Base-by-base conservation (phyloP, 2,329 filamentous ascomycete genomes). In the Dothistroma pini region DNA sequence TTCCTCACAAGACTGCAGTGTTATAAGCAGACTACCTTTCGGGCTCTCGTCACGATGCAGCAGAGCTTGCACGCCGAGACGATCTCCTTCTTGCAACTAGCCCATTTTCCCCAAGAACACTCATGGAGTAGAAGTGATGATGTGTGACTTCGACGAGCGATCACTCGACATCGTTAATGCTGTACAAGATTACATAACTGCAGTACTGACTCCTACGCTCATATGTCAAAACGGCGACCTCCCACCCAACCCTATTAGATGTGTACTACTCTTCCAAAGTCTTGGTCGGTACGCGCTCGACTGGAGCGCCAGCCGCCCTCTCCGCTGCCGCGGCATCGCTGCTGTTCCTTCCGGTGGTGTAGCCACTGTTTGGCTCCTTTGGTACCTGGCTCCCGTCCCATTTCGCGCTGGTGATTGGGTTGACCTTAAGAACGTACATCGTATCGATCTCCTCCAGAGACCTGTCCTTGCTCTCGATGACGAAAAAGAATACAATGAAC, bases 371-470 rank as follows among this genome's bases (percentile, higher is more conserved):
- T 22, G 68, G 65, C 16, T 68, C 54, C 66, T 72, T 72, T 31
- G 51, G 51, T 11, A 53, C 51, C 51, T 53, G 25, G 68, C 66
- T 69, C 8, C 70, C 70, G 55, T 71, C 70, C 69, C 69, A 72
- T 48, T 67, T 68, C 41, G 69, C 62, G 41, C 66, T 68, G 38
- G 69, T 72, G 50, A 70, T 70, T 2, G 70, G 70, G 44, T 72
- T 70, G 57, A 76, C 73, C 31, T 70, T 65, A 38, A 74, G 62
- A 32, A 75, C 67, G 66, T 75, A 76, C 74, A 76, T 76, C 4
- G 74, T 75, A 60, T 77, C 75, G 21, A 76, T 77, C 63, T 77
- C 75, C 66, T 77, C 75, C 21, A 77, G 66, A 2, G 68, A 70
- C 21, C 75, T 65, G 52, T 75, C 75, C 57, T 75, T 72, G 58